phyloP scores from a whole-genome alignment of 73 alveolate genomes.

The Durusdinium trenchii region DNA sequence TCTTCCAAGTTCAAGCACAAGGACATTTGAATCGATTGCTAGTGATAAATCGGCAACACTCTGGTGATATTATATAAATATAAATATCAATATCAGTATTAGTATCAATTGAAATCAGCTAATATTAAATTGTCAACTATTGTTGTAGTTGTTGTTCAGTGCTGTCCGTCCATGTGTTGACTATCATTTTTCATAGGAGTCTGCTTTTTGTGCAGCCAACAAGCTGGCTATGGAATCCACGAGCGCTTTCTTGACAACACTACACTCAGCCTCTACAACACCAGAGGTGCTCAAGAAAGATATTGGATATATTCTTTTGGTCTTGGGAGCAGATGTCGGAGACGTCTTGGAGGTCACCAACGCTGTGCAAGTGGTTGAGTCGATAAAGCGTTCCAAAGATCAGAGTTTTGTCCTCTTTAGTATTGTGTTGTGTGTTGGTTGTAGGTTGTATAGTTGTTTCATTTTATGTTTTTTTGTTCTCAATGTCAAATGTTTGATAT shows the following conservation, averaged over 20 bases:
- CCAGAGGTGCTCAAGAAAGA: background rate
- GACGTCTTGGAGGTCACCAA: background rate
- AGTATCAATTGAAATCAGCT: background rate
- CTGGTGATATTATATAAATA: background rate
- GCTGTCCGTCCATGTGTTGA: background rate
- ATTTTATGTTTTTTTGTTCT: background rate
- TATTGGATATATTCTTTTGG: background rate
- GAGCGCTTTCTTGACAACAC: background rate
- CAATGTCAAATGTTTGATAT: background rate
- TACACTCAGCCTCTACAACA: background rate
- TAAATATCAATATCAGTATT: background rate
- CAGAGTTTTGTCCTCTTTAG: background rate
- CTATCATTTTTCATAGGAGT: background rate
- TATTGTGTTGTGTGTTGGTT: background rate
- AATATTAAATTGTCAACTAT: too few species aligned
- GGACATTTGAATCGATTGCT: background rate
- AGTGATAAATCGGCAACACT: background rate
- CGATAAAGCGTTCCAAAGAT: background rate
- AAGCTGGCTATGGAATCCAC: background rate
- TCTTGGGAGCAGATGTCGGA: background rate
- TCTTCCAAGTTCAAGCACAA: background rate
- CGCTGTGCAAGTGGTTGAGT: background rate
- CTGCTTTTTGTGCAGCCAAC: background rate
- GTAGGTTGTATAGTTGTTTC: background rate
- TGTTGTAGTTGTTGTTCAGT: background rate